Conservation (phyloP, 768 basidiomycete species). For the Trametes cinnabarina region DNA sequence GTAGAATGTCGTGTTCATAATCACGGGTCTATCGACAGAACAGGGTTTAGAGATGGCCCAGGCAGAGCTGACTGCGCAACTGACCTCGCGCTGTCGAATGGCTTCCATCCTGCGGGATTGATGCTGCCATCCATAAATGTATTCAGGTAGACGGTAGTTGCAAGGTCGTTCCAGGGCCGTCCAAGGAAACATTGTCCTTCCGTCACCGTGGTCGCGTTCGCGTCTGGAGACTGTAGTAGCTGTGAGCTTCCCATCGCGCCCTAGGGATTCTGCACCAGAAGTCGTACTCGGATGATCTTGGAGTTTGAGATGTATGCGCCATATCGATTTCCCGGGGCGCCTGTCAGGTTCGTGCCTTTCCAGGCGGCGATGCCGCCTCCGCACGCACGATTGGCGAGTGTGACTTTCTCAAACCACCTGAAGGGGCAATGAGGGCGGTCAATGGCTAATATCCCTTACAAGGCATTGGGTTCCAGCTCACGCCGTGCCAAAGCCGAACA, state of each 20-base stretch:
- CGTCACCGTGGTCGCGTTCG: constrained; percentile 47
- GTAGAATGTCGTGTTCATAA: constrained; percentile 55
- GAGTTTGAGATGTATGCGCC: constrained; percentile 59
- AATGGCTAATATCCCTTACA: too few species aligned
- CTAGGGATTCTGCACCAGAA: constrained; percentile 16
- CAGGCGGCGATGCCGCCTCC: constrained; percentile 67
- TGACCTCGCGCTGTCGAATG: constrained; percentile 45
- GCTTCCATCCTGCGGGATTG: constrained; percentile 47
- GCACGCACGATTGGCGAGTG: constrained; percentile 58
- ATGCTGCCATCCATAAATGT: constrained; percentile 62
- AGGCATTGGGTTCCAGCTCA: constrained; percentile 24
- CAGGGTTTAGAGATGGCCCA: not conserved
- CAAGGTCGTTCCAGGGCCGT: constrained; percentile 64
- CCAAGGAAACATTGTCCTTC: constrained; percentile 51
- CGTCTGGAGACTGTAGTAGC: constrained; percentile 52
- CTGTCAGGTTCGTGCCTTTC: constrained; percentile 55
- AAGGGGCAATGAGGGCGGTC: too few species aligned
- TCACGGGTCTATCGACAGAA: constrained; percentile 36
- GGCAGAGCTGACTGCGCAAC: not conserved
- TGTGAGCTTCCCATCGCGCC: not conserved
- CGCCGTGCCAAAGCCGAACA: constrained; percentile 64
- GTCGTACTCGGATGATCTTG: constrained; percentile 45
- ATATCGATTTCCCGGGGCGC: constrained; percentile 49
- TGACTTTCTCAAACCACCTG: constrained; percentile 60
- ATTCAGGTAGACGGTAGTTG: constrained; percentile 50